These are phyloP conservation scores for Colletotrichum scovillei DNA, from an alignment of 2,329 filamentous ascomycete genomes.

Conservation along the genomic window DNA sequence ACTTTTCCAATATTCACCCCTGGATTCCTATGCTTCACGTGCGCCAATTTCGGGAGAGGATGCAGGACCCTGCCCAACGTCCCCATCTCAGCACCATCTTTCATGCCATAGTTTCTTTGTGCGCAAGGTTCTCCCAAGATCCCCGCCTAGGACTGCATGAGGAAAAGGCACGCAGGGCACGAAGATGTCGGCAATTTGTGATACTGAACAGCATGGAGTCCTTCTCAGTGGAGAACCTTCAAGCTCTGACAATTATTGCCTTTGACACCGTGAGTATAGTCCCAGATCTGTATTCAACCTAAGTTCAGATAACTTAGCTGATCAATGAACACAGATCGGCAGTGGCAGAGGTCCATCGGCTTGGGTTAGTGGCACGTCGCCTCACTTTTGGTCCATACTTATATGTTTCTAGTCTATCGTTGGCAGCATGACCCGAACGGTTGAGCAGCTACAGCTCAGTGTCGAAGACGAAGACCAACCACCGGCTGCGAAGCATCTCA, in stretches of 20 bases:
- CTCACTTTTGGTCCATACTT: background rate
- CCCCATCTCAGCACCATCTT: slow-evolving; percentile 44
- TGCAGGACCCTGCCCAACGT: slow-evolving; percentile 38
- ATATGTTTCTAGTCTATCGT: slow-evolving; percentile 40
- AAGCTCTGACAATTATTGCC: slow-evolving; percentile 48
- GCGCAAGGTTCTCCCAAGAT: slow-evolving; percentile 42
- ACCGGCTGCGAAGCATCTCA: slow-evolving; percentile 42
- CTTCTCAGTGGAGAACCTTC: slow-evolving; percentile 48
- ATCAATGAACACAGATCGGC: slow-evolving; percentile 41
- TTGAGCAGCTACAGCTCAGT: slow-evolving; percentile 51
- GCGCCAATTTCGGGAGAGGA: slow-evolving; percentile 39
- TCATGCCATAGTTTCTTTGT: slow-evolving; percentile 48
- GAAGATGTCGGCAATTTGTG: slow-evolving; percentile 44
- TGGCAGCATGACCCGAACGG: slow-evolving; percentile 51
- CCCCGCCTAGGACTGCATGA: slow-evolving; percentile 40
- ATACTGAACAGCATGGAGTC: slow-evolving; percentile 48
- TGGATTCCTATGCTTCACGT: slow-evolving; percentile 52
- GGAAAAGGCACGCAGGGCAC: slow-evolving; percentile 31
- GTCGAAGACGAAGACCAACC: slow-evolving; percentile 46
- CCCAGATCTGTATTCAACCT: background rate
- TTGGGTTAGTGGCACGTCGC: slow-evolving; percentile 39
- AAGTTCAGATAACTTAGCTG: background rate
- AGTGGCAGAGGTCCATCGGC: slow-evolving; percentile 46
- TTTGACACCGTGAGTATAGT: slow-evolving; percentile 45
- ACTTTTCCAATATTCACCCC: slow-evolving; percentile 50